Conservation (phyloP, 129 eudicot genomes). For the Flaveria ramosissima region DNA sequence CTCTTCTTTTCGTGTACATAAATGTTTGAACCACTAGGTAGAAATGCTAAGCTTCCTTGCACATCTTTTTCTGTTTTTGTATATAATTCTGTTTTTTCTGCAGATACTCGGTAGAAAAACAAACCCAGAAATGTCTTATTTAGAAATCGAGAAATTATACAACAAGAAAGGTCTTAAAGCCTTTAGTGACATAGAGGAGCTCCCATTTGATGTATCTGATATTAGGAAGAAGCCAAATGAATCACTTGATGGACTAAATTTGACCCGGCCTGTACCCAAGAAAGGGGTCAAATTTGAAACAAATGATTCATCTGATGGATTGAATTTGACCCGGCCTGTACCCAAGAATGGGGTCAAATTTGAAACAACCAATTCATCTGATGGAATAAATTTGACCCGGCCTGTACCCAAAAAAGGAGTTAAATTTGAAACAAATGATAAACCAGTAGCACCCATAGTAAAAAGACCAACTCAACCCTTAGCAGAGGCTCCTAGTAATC, state of each 20-base stretch:
- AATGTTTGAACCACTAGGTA: background rate
- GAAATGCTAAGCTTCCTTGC: background rate
- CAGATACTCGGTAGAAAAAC: slow-evolving; percentile 75
- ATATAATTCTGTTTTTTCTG: slow-evolving; percentile 13
- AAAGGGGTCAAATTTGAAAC: slow-evolving; percentile 55
- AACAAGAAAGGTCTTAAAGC: slow-evolving; percentile 58
- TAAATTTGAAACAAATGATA: slow-evolving; percentile 54
- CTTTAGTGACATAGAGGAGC: slow-evolving; percentile 52
- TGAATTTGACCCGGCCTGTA: slow-evolving; percentile 63
- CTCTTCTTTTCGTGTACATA: background rate
- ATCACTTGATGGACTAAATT: slow-evolving; percentile 51
- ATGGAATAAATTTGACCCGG: slow-evolving; percentile 62
- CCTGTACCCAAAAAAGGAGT: slow-evolving; percentile 72
- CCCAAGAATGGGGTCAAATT: slow-evolving; percentile 62
- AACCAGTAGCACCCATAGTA: slow-evolving; percentile 36
- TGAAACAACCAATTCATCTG: slow-evolving; percentile 34
- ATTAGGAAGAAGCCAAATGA: slow-evolving; percentile 37
- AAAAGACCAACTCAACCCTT: slow-evolving; percentile 39
- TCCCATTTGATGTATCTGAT: slow-evolving; percentile 62
- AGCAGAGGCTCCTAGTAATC: slow-evolving; percentile 28
- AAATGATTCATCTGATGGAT: slow-evolving; percentile 41
- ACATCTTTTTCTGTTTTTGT: background rate
- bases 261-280: slow-evolving; percentile 68
- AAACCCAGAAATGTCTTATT: slow-evolving; percentile 58
- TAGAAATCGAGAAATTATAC: slow-evolving; percentile 70